Base-by-base conservation (phyloP, 495 filamentous ascomycete genomes). In the Xylaria scruposa region DNA sequence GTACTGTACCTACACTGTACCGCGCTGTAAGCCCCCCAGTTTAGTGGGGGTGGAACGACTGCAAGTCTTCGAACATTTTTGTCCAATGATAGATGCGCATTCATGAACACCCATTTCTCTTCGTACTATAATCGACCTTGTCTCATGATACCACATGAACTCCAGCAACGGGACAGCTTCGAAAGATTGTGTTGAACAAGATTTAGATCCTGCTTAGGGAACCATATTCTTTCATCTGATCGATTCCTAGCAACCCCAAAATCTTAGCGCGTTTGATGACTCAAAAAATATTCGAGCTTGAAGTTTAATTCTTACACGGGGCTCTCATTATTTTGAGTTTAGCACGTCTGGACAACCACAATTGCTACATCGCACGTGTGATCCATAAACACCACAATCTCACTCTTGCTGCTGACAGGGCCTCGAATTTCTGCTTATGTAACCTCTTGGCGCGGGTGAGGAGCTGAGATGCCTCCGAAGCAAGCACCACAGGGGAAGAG, bases 391-490 rank as follows among this genome's bases (percentile, higher is more conserved):
- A 36, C 9, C 3, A 19, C 61, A 6, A 24, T n/a, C 29, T 17
- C 38, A 44, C 24, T 21, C 26, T 40, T 63, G 38, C 9, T 38
- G 2, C 36, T 8, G 42, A 46, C 7, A 24, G 3, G 3, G 36
- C 19, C 40, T 40, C 2, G 9, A 9, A 42, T 24, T 2, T 17
- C 4, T 53, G 64, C n/a, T 38, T 42, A 54, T 36, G 49, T 46
- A 31, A 51, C 17, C 31, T 31, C 54, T 40, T 63, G 44, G n/a
- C 5, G 36, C 12, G 19, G 13, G 44, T 33, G 31, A 51, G 53
- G 67, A 58, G 59, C 67, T 44, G 65, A 54, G 44, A 78, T 77
- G 75, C 71, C 76, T 53, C 76, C 75, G 3, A 76, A 78, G 26
- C 51, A 65, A 59, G 36, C 54, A 13, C 44, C 69, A 15, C 71